Evolutionary conservation across 2,329 filamentous ascomycete species (phyloP).

Genomic region (Aspergillus pseudotamarii): DNA sequence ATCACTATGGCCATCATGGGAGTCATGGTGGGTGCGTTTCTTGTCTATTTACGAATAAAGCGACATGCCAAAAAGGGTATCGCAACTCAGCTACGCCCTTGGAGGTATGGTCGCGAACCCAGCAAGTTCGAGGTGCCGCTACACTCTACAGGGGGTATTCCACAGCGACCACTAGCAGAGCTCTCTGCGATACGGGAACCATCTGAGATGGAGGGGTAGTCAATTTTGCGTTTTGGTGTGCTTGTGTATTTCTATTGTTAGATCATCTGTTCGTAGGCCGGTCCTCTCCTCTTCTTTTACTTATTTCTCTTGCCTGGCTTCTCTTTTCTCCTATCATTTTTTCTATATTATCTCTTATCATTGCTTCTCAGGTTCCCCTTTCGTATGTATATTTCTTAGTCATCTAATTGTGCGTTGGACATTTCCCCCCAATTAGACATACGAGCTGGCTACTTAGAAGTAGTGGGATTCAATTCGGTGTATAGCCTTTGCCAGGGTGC

Average conservation of each 20-base stretch:
- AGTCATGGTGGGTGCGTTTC: not conserved
- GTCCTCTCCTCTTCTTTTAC: not conserved
- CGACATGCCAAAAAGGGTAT: not conserved
- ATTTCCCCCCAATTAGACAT: too few relatives aligned
- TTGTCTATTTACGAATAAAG: not conserved
- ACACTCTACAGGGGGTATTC: not conserved
- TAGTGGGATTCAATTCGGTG: too few relatives aligned
- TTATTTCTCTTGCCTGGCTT: not conserved
- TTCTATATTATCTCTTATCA: too few relatives aligned
- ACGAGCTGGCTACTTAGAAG: too few relatives aligned
- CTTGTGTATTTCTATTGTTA: not conserved
- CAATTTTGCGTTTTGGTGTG: not conserved
- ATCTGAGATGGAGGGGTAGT: not conserved
- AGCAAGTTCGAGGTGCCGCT: not conserved
- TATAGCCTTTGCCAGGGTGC: too few relatives aligned
- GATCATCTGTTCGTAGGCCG: not conserved
- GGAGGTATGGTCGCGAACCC: not conserved
- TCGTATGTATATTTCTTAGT: too few relatives aligned
- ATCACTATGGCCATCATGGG: not conserved
- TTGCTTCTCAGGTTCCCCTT: too few relatives aligned
- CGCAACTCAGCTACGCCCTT: too few relatives aligned
- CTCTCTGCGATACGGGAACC: not conserved
- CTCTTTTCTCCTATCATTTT: too few relatives aligned
- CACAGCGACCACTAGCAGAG: not conserved
- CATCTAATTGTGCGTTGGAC: too few relatives aligned